phyloP scores from a whole-genome alignment of 805 yeast genomes.

The Candida saitoana region DNA sequence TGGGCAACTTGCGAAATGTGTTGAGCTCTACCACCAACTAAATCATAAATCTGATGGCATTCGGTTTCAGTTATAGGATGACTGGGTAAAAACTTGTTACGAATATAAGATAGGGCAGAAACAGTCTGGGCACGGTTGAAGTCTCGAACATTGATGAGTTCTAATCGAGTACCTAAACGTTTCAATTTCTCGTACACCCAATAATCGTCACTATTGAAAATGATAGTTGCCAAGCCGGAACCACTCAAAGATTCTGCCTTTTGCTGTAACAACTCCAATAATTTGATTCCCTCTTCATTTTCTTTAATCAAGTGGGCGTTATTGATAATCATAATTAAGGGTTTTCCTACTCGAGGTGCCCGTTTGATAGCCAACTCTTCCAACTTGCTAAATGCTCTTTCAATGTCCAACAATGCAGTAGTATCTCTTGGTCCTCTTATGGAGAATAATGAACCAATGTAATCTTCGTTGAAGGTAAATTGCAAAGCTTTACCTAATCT shows the following conservation, averaged over 20 bases:
- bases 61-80: constrained; percentile 33
- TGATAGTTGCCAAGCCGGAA: constrained; percentile 62
- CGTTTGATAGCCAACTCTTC: constrained; percentile 65
- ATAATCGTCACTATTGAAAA: constrained; percentile 79
- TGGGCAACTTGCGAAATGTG: constrained; percentile 69
- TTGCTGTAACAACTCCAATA: constrained; percentile 74
- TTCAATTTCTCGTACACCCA: constrained; percentile 81
- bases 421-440: constrained; percentile 84
- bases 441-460: constrained; percentile 75
- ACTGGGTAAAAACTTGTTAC: constrained; percentile 38
- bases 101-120: constrained; percentile 48
- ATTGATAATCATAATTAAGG: constrained; percentile 67
- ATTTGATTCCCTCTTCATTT: constrained; percentile 66
- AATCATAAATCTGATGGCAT: constrained; percentile 56
- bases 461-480: constrained; percentile 73
- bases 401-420: constrained; percentile 76
- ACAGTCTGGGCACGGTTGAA: constrained; percentile 53
- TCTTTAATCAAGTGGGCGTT: constrained; percentile 71
- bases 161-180: constrained; percentile 67
- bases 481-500: constrained; percentile 72
- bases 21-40: constrained; percentile 83
- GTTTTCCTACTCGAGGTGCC: constrained; percentile 40
- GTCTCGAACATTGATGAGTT: constrained; percentile 65
- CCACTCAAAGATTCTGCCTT: constrained; percentile 78
- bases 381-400: constrained; percentile 71